A percentile compares a stretch with the other conserved stretches of the same genome.
phyloP scores from a whole-genome alignment of 2,329 filamentous ascomycete genomes.

The Myriosclerotinia scirpicola region DNA sequence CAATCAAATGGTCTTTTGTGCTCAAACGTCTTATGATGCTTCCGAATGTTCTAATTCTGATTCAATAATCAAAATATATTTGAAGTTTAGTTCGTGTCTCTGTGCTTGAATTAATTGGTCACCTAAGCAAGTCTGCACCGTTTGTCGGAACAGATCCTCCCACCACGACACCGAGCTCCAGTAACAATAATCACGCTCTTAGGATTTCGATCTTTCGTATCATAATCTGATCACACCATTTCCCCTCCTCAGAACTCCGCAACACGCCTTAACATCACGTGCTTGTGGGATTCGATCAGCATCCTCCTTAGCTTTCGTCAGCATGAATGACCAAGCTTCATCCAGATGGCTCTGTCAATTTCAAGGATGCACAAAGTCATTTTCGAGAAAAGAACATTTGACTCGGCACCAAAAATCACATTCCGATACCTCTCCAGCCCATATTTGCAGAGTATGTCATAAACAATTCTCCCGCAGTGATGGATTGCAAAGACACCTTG shows the following conservation, averaged over 20 bases:
- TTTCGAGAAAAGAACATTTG: conserved; percentile 36
- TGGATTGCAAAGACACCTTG: conserved; percentile 36
- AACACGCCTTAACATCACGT: not conserved
- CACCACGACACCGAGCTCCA: not conserved
- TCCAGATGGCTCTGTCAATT: conserved; percentile 27
- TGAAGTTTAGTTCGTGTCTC: too few species aligned
- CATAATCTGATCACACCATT: not conserved
- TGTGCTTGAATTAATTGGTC: too few species aligned
- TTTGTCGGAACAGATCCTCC: not conserved
- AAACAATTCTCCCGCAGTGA: conserved; percentile 37
- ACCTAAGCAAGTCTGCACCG: not conserved
- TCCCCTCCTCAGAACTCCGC: not conserved
- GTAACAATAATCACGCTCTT: too few species aligned
- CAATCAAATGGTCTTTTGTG: too few species aligned
- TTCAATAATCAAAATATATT: too few species aligned
- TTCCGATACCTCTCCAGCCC: conserved; percentile 23
- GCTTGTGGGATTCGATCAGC: not conserved
- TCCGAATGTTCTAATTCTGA: too few species aligned
- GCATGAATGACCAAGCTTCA: not conserved
- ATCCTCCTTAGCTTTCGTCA: not conserved
- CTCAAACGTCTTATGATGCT: too few species aligned
- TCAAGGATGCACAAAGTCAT: conserved; percentile 32
- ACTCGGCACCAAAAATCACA: conserved; percentile 35
- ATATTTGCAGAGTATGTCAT: conserved; percentile 31
- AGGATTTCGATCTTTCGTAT: not conserved